Conservation (phyloP, 768 basidiomycete genomes). For the Tricholoma bakamatsutake region DNA sequence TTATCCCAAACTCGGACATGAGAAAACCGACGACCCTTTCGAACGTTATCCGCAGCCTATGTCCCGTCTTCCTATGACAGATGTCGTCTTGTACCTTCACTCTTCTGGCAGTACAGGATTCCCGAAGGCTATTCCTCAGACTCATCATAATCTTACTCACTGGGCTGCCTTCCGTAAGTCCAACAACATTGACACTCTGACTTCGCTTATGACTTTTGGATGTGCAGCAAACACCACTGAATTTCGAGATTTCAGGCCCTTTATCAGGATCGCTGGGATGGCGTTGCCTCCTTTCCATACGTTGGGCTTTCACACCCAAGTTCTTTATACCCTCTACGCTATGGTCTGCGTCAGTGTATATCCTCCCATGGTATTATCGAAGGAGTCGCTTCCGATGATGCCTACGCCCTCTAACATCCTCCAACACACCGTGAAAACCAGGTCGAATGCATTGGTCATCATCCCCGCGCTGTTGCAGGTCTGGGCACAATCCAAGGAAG, state of each 20-base stretch:
- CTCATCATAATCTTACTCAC: constrained; percentile 22
- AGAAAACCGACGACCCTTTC: constrained; percentile 24
- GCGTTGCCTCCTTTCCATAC: constrained; percentile 36
- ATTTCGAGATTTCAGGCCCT: constrained; percentile 11
- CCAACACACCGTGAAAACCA: constrained; percentile 22
- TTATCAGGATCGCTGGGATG: constrained; percentile 21
- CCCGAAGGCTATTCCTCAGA: constrained; percentile 36
- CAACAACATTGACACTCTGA: background rate
- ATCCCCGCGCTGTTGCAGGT: constrained; percentile 35
- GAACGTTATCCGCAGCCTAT: constrained; percentile 19
- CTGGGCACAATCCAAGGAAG: constrained; percentile 26
- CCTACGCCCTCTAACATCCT: constrained; percentile 36
- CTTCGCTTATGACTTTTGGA: background rate
- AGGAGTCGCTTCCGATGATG: constrained; percentile 23
- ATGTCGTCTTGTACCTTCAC: constrained; percentile 33
- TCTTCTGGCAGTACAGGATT: constrained; percentile 47
- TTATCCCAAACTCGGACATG: constrained; percentile 35
- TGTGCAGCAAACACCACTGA: constrained; percentile 8
- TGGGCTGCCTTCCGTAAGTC: constrained; percentile 32
- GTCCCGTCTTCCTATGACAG: constrained; percentile 12
- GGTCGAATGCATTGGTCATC: constrained; percentile 25
- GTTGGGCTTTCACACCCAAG: constrained; percentile 24
- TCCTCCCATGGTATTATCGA: constrained; percentile 21
- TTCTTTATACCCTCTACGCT: constrained; percentile 24
- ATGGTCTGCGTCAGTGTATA: constrained; percentile 23